A percentile compares a stretch with the other conserved stretches of the same genome.
Conservation (phyloP, 2,329 filamentous ascomycete species). For the Calcarisporium arbuscula region DNA sequence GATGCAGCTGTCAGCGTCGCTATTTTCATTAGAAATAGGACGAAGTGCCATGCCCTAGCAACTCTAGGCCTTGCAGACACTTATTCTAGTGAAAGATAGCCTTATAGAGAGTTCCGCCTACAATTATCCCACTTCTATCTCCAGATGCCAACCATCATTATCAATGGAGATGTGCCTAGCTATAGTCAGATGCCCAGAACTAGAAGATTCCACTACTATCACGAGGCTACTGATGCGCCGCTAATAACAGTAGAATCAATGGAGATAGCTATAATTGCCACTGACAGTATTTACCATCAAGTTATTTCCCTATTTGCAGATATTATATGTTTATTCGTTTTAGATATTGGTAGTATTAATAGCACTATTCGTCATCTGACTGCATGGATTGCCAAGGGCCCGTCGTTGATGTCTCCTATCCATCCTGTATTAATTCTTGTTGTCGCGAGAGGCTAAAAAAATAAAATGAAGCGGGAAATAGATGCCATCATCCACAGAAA, state of each 20-base stretch:
- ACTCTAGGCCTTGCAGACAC: neutral
- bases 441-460: constrained; percentile 1
- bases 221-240: constrained; percentile 1
- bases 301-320: constrained; percentile 2
- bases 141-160: constrained; percentile 1
- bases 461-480: neutral
- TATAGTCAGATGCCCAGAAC: constrained; percentile 2
- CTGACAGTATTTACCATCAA: constrained; percentile 2
- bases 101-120: constrained; percentile 4
- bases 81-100: neutral
- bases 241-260: neutral
- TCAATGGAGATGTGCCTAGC: constrained; percentile 5
- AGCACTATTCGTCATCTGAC: constrained; percentile 1
- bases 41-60: neutral
- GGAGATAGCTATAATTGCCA: neutral
- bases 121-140: neutral
- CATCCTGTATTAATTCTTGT: constrained; percentile 2
- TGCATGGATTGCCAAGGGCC: constrained; percentile 1
- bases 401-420: neutral
- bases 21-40: constrained; percentile 3
- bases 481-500: neutral
- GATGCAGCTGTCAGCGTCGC: constrained; percentile 1
- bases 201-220: constrained; percentile 1
- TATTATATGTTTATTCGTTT: constrained; percentile 5
- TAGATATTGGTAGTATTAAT: constrained; percentile 5